A percentile compares a stretch with the other conserved stretches of the same genome.
Conservation (phyloP, 2,329 filamentous ascomycete genomes). For the Talaromyces rugulosus region DNA sequence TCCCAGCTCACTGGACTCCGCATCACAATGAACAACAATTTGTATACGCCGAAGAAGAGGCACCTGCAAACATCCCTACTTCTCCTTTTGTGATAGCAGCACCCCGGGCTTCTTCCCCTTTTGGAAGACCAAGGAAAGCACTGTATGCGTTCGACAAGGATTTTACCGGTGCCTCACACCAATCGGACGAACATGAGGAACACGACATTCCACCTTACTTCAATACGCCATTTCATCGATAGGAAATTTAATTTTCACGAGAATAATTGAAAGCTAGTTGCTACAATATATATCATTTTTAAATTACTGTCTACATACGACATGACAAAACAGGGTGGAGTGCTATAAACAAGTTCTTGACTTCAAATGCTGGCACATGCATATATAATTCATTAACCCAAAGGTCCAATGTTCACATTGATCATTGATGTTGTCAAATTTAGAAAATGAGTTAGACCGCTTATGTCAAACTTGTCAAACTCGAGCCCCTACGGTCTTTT, state of each 20-base stretch:
- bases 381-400: not conserved
- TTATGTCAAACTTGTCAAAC: not conserved
- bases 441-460: too few species aligned
- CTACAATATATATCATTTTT: not conserved
- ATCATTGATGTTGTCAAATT: too few species aligned
- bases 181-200: not conserved
- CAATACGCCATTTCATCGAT: slow-evolving; percentile 9
- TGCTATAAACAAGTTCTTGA: not conserved
- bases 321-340: not conserved
- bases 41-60: not conserved
- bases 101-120: not conserved
- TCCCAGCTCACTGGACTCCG: slow-evolving; percentile 3
- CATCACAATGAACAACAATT: not conserved
- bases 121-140: not conserved
- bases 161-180: not conserved
- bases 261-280: not conserved
- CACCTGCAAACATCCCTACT: not conserved
- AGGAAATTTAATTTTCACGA: not conserved
- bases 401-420: too few species aligned
- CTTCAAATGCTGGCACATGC: not conserved
- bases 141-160: not conserved
- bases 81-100: not conserved
- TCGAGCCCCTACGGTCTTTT: not conserved
- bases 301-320: not conserved
- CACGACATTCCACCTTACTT: not conserved